These are phyloP conservation scores for Colletotrichum trifolii DNA, from an alignment of 2,329 filamentous ascomycete species.

Conservation along the genomic window DNA sequence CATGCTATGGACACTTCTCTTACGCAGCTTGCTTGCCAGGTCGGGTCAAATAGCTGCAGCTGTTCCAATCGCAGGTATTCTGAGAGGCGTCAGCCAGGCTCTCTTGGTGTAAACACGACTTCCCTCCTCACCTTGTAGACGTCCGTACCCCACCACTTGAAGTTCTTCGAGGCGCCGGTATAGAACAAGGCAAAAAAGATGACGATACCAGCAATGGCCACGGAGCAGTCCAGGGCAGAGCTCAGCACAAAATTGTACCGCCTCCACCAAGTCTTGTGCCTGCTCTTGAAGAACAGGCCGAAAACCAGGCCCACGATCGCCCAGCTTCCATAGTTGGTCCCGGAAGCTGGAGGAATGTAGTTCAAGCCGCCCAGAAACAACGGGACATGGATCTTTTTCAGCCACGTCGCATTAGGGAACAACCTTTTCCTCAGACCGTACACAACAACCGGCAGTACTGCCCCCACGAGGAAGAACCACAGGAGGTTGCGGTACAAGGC, in stretches of 20 bases:
- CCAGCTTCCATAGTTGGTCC: constrained; percentile 48
- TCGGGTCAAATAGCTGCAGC: constrained; percentile 23
- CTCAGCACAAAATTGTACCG: constrained; percentile 47
- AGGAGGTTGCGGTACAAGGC: constrained; percentile 61
- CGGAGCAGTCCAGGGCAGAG: constrained; percentile 45
- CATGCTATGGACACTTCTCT: too few relatives aligned
- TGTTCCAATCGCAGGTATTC: constrained; percentile 35
- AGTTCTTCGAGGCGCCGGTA: constrained; percentile 41
- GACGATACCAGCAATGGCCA: constrained; percentile 46
- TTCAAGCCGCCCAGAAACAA: constrained; percentile 46
- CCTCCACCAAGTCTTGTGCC: constrained; percentile 44
- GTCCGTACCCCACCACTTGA: constrained; percentile 46
- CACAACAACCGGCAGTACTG: constrained; percentile 57
- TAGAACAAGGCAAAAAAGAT: constrained; percentile 49
- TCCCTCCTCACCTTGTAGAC: constrained; percentile 36
- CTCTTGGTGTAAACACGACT: background rate
- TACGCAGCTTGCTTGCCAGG: background rate
- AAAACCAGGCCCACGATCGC: constrained; percentile 45
- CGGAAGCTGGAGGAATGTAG: constrained; percentile 47
- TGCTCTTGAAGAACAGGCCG: constrained; percentile 41
- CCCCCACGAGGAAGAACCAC: constrained; percentile 66
- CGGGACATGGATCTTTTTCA: constrained; percentile 45
- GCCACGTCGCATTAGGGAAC: constrained; percentile 34
- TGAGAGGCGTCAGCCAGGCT: background rate
- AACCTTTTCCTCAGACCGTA: constrained; percentile 47